Percentiles rank a stretch among this genome's conserved stretches.
These are phyloP conservation scores for Chrysanthemum makinoi DNA, from an alignment of 129 eudicot species.

Conservation along the genomic window DNA sequence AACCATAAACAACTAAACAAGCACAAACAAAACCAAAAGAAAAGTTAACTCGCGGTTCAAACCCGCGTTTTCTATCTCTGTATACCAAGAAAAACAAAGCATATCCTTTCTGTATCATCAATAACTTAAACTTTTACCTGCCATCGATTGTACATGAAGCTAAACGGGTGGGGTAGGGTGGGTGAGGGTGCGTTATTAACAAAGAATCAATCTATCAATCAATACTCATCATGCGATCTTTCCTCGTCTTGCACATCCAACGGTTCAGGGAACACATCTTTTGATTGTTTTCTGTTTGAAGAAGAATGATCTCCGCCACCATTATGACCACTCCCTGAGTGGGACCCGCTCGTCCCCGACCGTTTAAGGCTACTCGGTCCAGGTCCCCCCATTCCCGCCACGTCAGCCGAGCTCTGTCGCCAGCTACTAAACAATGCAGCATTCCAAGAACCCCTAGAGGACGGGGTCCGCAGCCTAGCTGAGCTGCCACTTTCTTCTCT, in stretches of 20 bases:
- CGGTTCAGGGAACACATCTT: conserved; percentile 90
- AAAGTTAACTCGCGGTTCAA: neutral
- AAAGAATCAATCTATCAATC: conserved; percentile 29
- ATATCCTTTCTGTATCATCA: conserved; percentile 27
- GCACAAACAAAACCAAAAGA: conserved; percentile 20
- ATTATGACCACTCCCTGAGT: conserved; percentile 41
- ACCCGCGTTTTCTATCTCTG: conserved; percentile 28
- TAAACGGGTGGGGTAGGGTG: neutral
- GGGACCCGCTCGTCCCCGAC: conserved; percentile 68
- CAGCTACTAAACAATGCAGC: conserved; percentile 70
- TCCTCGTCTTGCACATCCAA: conserved; percentile 52
- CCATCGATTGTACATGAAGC: conserved; percentile 25
- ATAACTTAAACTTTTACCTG: conserved; percentile 32
- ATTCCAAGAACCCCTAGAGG: conserved; percentile 93
- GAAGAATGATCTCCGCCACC: conserved; percentile 52
- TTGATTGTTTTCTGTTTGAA: conserved; percentile 62
- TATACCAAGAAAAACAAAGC: conserved; percentile 32
- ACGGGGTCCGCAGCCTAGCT: conserved; percentile 68
- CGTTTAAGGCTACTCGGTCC: conserved; percentile 61
- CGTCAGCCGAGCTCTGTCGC: conserved; percentile 73
- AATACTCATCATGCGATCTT: conserved; percentile 35
- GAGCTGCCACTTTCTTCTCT: conserved; percentile 81
- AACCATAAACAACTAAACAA: conserved; percentile 39
- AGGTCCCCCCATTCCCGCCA: conserved; percentile 36
- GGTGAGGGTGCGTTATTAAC: conserved; percentile 33